Conservation (phyloP, 345 rosid species). For the Dimocarpus longan region DNA sequence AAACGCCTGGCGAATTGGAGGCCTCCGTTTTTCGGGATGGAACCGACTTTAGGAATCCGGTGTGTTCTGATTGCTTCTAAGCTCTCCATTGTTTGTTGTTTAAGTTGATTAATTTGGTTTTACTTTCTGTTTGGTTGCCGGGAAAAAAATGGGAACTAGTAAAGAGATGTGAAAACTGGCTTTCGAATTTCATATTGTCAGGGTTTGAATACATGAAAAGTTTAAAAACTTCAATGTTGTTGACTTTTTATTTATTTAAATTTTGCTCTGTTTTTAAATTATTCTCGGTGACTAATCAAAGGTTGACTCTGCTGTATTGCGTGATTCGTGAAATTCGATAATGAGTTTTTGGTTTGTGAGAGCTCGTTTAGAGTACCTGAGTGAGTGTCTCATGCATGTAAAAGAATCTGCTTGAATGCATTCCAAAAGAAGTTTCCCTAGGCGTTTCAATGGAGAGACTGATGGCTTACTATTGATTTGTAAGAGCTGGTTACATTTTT, state of each 20-base stretch:
- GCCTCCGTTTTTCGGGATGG: conserved; percentile 34
- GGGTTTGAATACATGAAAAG: not conserved
- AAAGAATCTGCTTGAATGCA: conserved; percentile 68
- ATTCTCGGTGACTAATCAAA: conserved; percentile 39
- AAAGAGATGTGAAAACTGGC: not conserved
- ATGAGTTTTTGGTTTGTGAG: conserved; percentile 52
- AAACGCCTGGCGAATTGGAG: conserved; percentile 37
- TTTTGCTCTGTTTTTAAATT: conserved; percentile 1
- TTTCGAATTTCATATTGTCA: not conserved
- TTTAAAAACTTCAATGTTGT: not conserved
- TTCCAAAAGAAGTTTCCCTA: conserved; percentile 59
- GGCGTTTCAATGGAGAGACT: conserved; percentile 76
- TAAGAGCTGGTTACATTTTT: conserved; percentile 69
- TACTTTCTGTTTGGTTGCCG: conserved; percentile 38
- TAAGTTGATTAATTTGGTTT: not conserved
- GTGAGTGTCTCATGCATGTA: conserved; percentile 49
- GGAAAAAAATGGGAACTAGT: conserved; percentile 21
- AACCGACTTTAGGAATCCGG: conserved; percentile 47
- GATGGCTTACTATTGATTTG: conserved; percentile 77
- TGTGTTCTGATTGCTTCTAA: conserved; percentile 57
- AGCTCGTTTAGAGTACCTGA: conserved; percentile 55
- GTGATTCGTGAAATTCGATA: conserved; percentile 24
- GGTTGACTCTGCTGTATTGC: conserved; percentile 5
- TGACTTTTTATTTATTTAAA: not conserved
- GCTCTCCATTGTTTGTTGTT: not conserved